phyloP scores from a whole-genome alignment of 2,329 filamentous ascomycete genomes.

The Ophiognomonia clavigignenti-juglandacearum region DNA sequence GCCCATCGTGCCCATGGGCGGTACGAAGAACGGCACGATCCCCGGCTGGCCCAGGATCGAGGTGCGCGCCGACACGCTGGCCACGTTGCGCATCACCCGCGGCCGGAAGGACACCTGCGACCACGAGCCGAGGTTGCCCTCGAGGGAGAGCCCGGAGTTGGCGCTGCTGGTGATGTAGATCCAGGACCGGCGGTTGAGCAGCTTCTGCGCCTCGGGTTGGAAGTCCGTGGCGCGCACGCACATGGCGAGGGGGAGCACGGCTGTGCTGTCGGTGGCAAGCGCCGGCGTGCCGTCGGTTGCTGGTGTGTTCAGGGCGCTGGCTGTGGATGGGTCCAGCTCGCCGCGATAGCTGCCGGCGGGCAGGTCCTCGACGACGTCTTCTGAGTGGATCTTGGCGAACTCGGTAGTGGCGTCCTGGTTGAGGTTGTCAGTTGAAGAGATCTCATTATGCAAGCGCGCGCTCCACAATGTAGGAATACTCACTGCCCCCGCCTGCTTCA shows the following conservation, averaged over 20 bases:
- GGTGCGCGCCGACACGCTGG: constrained; percentile 17
- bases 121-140: constrained; percentile 22
- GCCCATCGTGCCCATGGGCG: constrained; percentile 38
- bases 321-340: constrained; percentile 21
- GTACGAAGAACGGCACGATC: constrained; percentile 44
- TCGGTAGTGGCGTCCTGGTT: constrained; percentile 27
- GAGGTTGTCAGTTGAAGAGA: neutral
- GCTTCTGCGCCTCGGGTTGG: constrained; percentile 40
- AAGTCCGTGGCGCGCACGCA: constrained; percentile 38
- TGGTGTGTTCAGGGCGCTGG: constrained; percentile 18
- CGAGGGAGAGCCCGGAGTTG: constrained; percentile 25
- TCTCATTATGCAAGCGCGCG: neutral
- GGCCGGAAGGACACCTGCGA: constrained; percentile 18
- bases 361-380: constrained; percentile 25
- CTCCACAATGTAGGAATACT: constrained; percentile 4
- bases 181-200: constrained; percentile 57
- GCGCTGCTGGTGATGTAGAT: constrained; percentile 25
- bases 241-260: constrained; percentile 24
- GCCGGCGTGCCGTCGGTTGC: neutral
- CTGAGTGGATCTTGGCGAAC: constrained; percentile 26
- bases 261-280: constrained; percentile 6
- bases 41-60: constrained; percentile 38
- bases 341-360: constrained; percentile 25
- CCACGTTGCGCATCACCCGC: constrained; percentile 27
- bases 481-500: constrained; percentile 26